phyloP scores from a whole-genome alignment of 1,284 basidiomycete genomes.

The Moniliella sp. region DNA sequence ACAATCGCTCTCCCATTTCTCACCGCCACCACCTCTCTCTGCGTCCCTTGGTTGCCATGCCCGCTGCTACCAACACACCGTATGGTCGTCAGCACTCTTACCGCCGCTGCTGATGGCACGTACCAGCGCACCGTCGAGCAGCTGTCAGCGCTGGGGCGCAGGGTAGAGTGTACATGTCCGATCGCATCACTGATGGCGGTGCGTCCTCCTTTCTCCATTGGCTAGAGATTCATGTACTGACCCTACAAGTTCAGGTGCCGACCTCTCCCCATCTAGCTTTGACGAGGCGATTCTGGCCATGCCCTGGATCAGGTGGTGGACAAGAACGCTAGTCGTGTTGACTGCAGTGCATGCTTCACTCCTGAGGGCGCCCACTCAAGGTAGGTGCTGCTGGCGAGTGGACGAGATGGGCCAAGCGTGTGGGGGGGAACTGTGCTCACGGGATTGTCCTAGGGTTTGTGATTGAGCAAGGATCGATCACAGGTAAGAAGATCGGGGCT shows the following conservation, averaged over 20 bases:
- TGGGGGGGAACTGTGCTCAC: background rate
- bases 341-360: background rate
- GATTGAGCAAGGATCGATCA: too few species aligned
- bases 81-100: background rate
- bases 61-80: too few species aligned
- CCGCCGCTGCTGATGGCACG: background rate
- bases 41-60: too few species aligned
- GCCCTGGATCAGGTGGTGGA: too few species aligned
- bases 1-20: too few species aligned
- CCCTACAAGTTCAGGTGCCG: background rate
- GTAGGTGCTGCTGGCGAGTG: background rate
- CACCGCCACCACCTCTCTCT: too few species aligned
- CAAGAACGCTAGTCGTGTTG: too few species aligned
- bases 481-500: too few species aligned
- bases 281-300: background rate
- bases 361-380: background rate
- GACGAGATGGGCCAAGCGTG: background rate
- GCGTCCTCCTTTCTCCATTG: too few species aligned
- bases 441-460: background rate
- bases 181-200: background rate
- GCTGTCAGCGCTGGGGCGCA: background rate
- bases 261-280: background rate
- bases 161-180: background rate
- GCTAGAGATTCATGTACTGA: background rate
- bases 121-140: background rate